A percentile compares a stretch with the other conserved stretches of the same genome.
phyloP scores from a whole-genome alignment of 2,329 filamentous ascomycete genomes.

The Sarocladiaceae sp. region DNA sequence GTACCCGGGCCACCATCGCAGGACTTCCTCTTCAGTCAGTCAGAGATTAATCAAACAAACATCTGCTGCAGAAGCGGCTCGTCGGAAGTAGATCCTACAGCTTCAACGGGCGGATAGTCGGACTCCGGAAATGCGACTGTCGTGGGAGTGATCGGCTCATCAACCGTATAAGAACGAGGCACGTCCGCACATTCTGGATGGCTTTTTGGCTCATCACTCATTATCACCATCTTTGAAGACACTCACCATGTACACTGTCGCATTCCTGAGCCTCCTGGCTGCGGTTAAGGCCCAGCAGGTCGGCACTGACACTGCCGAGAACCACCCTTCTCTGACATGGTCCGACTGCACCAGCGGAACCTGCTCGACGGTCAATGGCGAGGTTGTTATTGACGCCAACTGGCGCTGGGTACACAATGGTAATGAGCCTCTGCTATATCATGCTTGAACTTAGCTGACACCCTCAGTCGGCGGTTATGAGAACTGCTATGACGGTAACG shows the following conservation, averaged over 20 bases:
- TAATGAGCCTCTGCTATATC: conserved; percentile 4
- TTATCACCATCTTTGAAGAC: neutral
- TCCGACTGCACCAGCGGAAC: conserved; percentile 9
- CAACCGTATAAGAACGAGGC: neutral
- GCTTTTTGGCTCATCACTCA: neutral
- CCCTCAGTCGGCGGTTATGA: conserved; percentile 24
- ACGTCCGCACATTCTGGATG: too few relatives aligned
- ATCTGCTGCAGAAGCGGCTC: neutral
- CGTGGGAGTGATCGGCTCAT: neutral
- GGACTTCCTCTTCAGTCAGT: neutral
- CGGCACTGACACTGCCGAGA: conserved; percentile 11
- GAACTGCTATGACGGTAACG: conserved; percentile 44
- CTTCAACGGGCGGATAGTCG: neutral
- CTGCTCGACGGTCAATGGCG: conserved; percentile 34
- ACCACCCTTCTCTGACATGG: conserved; percentile 12
- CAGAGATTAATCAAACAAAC: conserved; percentile 3
- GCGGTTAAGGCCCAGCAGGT: conserved; percentile 13
- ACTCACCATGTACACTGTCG: conserved; percentile 10
- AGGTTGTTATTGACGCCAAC: conserved; percentile 45
- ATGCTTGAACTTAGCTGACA: neutral
- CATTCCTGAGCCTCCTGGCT: conserved; percentile 13
- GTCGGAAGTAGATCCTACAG: neutral
- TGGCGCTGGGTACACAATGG: conserved; percentile 46
- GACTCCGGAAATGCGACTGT: neutral
- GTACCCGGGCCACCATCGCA: too few relatives aligned